Percentiles rank a stretch among this genome's conserved stretches.
These are phyloP conservation scores for Anthracocystis panici-leucophaei DNA, from an alignment of 1,284 basidiomycete species.

Conservation along the genomic window DNA sequence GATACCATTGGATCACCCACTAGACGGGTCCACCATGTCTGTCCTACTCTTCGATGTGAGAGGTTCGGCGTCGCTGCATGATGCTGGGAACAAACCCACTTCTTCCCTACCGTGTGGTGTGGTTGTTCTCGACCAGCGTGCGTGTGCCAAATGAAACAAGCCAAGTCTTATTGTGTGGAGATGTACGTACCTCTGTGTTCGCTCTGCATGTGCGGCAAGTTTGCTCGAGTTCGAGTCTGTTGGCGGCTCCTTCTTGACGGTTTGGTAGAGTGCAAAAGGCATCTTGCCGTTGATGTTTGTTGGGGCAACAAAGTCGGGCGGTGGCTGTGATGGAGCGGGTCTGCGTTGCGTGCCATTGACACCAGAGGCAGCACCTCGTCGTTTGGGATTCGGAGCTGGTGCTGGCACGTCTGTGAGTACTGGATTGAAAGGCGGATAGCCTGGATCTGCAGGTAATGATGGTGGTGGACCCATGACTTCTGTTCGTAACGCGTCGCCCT, in stretches of 20 bases:
- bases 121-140: conserved; percentile 2
- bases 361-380: conserved; percentile 6
- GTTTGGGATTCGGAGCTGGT: conserved; percentile 20
- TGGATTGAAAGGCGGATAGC: conserved; percentile 51
- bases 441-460: conserved; percentile 29
- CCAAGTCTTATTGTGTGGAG: neutral
- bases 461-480: conserved; percentile 57
- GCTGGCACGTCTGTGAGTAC: conserved; percentile 15
- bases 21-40: neutral
- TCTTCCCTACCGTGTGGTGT: too few species aligned
- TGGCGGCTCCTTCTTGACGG: conserved; percentile 17
- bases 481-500: conserved; percentile 32
- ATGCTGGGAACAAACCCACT: neutral
- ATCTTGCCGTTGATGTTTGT: conserved; percentile 48
- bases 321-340: conserved; percentile 11
- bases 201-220: neutral
- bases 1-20: neutral
- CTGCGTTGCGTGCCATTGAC: conserved; percentile 24
- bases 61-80: neutral
- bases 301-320: conserved; percentile 34
- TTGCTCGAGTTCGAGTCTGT: neutral
- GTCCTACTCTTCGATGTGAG: neutral
- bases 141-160: neutral
- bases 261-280: conserved; percentile 47
- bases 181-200: conserved; percentile 30